phyloP scores from a whole-genome alignment of 75 land plant species.

The Cunninghamia lanceolata region DNA sequence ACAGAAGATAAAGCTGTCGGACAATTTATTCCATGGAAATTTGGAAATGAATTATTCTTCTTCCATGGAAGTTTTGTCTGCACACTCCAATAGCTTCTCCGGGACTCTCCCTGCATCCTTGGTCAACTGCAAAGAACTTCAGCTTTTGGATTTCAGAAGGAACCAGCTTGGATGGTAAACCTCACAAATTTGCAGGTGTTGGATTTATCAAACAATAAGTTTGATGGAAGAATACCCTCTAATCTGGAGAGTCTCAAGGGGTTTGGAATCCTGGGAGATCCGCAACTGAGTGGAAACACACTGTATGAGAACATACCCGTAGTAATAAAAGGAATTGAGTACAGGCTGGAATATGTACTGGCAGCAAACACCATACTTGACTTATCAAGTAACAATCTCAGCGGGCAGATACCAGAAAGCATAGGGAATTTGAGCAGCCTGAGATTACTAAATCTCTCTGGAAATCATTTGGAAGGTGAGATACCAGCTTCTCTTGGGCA shows the following conservation, averaged over 20 bases:
- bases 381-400: no score
- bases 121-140: no score
- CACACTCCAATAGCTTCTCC: not conserved
- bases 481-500: not conserved
- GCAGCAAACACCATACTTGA: no score
- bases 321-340: not conserved
- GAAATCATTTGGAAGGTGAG: not conserved
- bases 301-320: not conserved
- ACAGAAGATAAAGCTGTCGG: not conserved
- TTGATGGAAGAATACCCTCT: slow-evolving; percentile 27
- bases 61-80: not conserved
- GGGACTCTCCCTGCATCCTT: not conserved
- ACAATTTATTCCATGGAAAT: not conserved
- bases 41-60: not conserved
- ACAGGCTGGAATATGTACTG: not conserved
- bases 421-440: no score
- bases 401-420: no score
- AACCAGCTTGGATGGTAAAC: slow-evolving; percentile 28
- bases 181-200: slow-evolving; percentile 23
- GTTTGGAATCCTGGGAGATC: slow-evolving; percentile 21
- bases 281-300: not conserved
- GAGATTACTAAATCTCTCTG: no score
- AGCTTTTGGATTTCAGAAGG: no score
- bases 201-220: no score
- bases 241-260: slow-evolving; percentile 31